phyloP scores from a whole-genome alignment of 2,329 filamentous ascomycete species.

The Podosphaera fusca region DNA sequence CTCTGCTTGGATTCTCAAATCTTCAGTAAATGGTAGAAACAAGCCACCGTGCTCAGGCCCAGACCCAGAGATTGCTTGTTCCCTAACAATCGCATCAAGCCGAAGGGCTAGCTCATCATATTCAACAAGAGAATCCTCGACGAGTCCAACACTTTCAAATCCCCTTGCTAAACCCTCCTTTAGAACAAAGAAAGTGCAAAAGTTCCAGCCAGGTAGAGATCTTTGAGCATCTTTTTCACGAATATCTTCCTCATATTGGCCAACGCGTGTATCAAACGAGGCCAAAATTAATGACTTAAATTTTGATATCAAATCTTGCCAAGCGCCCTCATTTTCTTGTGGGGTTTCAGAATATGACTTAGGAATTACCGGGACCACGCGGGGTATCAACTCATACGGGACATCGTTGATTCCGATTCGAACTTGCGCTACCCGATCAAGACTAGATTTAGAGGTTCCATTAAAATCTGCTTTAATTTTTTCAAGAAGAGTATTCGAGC shows the following conservation, averaged over 20 bases:
- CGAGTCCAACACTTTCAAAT: conserved; percentile 85
- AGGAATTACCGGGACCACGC: conserved; percentile 38
- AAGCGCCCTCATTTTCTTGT: conserved; percentile 59
- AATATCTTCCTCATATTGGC: conserved; percentile 93
- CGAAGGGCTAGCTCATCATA: conserved; percentile 88
- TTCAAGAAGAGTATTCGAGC: conserved; percentile 65
- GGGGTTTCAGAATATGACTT: conserved; percentile 45
- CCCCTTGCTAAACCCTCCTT: conserved; percentile 87
- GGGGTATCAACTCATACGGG: conserved; percentile 38
- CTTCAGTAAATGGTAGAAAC: conserved; percentile 49
- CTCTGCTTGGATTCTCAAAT: conserved; percentile 38
- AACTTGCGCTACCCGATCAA: conserved; percentile 68
- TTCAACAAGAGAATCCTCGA: conserved; percentile 82
- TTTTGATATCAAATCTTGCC: conserved; percentile 65
- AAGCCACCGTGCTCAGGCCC: conserved; percentile 46
- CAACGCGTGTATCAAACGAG: conserved; percentile 76
- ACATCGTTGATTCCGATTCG: conserved; percentile 51
- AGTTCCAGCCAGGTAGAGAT: conserved; percentile 85
- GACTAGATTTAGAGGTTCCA: conserved; percentile 40
- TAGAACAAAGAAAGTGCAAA: conserved; percentile 95
- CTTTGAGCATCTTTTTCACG: conserved; percentile 80
- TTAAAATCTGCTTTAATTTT: conserved; percentile 85
- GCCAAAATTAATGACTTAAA: conserved; percentile 69
- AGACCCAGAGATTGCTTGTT: conserved; percentile 37
- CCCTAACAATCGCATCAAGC: conserved; percentile 58